phyloP scores from a whole-genome alignment of 495 filamentous ascomycete species.

The Corynascus novoguineensis region DNA sequence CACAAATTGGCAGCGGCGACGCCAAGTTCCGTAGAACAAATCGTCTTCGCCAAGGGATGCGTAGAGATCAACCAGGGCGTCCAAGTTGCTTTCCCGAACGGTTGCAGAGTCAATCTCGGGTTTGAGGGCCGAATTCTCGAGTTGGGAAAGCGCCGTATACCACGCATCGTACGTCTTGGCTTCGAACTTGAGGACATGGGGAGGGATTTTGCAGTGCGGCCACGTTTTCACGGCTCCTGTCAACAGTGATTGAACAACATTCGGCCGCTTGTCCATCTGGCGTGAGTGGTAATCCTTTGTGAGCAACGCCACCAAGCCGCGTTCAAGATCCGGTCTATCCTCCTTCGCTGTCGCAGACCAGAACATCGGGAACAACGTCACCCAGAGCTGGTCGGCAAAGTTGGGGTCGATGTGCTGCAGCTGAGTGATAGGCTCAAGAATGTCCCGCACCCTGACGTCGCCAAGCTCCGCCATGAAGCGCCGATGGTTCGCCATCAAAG shows the following conservation, averaged over 20 bases:
- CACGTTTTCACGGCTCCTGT: constrained; percentile 74
- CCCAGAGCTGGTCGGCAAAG: constrained; percentile 83
- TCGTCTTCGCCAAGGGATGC: constrained; percentile 87
- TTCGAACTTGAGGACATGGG: constrained; percentile 90
- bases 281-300: constrained; percentile 93
- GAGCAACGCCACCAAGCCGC: constrained; percentile 76
- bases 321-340: constrained; percentile 84
- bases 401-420: constrained; percentile 83
- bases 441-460: constrained; percentile 76
- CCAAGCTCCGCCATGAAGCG: constrained; percentile 78
- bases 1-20: constrained; percentile 86
- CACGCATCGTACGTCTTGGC: constrained; percentile 89
- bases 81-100: constrained; percentile 87
- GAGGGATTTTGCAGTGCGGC: constrained; percentile 85
- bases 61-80: constrained; percentile 89
- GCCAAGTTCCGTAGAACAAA: constrained; percentile 96
- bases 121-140: constrained; percentile 78
- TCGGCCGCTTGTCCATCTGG: constrained; percentile 88
- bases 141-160: constrained; percentile 80
- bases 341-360: constrained; percentile 86
- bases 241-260: constrained; percentile 86
- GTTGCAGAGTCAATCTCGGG: constrained; percentile 76
- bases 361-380: constrained; percentile 81
- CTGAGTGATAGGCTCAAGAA: constrained; percentile 88
- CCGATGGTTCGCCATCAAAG: constrained; percentile 67